These are phyloP conservation scores for Globisporangium paroecandrum DNA, from an alignment of 352 stramenopile species.

Conservation along the genomic window DNA sequence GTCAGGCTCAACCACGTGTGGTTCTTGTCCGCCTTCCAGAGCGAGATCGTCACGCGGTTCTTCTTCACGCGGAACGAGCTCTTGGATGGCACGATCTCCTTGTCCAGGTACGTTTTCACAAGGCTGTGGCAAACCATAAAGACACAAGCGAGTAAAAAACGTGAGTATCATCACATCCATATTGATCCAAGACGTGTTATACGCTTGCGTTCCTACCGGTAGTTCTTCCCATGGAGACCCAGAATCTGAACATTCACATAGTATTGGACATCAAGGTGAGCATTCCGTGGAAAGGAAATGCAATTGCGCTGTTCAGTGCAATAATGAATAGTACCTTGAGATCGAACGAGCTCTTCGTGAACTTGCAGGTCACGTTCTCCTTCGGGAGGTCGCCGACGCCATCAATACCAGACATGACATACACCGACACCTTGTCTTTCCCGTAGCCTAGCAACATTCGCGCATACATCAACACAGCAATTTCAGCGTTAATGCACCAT, in stretches of 20 bases:
- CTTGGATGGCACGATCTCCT: slow-evolving; percentile 74
- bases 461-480: neutral
- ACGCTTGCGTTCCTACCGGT: slow-evolving; percentile 22
- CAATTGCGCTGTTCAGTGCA: neutral
- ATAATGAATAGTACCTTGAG: slow-evolving; percentile 46
- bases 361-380: slow-evolving; percentile 69
- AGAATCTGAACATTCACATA: slow-evolving; percentile 36
- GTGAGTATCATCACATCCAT: neutral
- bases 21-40: slow-evolving; percentile 78
- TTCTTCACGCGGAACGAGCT: slow-evolving; percentile 82
- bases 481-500: neutral
- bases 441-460: slow-evolving; percentile 47
- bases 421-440: slow-evolving; percentile 79
- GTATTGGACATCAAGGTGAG: neutral
- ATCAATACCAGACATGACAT: slow-evolving; percentile 82
- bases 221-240: slow-evolving; percentile 71
- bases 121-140: slow-evolving; percentile 29
- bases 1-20: slow-evolving; percentile 80
- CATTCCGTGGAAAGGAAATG: neutral
- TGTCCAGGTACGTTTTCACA: slow-evolving; percentile 76
- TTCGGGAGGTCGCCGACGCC: slow-evolving; percentile 70
- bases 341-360: slow-evolving; percentile 80
- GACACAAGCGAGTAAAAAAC: neutral
- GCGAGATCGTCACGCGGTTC: slow-evolving; percentile 77
- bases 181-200: neutral